Percentiles rank a stretch among this genome's conserved stretches.
These are phyloP conservation scores for Scheffersomyces titani DNA, from an alignment of 1,139 yeast genomes.

Conservation along the genomic window DNA sequence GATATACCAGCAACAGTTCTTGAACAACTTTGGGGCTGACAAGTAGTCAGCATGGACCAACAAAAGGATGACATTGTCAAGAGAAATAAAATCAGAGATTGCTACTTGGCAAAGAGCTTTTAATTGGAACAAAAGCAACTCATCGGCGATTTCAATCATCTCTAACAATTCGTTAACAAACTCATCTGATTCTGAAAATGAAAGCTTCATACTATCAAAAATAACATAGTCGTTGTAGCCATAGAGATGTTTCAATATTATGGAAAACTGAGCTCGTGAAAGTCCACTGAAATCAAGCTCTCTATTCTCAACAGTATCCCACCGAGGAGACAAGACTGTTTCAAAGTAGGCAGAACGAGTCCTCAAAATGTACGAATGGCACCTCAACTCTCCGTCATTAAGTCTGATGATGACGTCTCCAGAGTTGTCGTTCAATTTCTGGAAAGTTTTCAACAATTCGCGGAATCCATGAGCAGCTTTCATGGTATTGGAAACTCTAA, in stretches of 20 bases:
- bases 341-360: constrained; percentile 67
- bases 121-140: constrained; percentile 59
- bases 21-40: constrained; percentile 56
- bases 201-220: constrained; percentile 37
- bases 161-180: constrained; percentile 60
- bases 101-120: constrained; percentile 63
- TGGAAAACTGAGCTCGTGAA: constrained; percentile 42
- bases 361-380: constrained; percentile 54
- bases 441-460: not conserved
- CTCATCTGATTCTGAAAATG: constrained; percentile 34
- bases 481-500: constrained; percentile 15
- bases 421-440: constrained; percentile 8
- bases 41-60: constrained; percentile 55
- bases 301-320: constrained; percentile 38
- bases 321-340: constrained; percentile 54
- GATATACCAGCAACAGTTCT: constrained; percentile 67
- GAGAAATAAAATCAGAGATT: constrained; percentile 57
- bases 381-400: constrained; percentile 39
- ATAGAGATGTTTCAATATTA: constrained; percentile 57
- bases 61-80: constrained; percentile 62
- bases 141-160: constrained; percentile 64
- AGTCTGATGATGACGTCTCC: constrained; percentile 29
- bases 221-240: constrained; percentile 51
- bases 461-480: not conserved
- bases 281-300: constrained; percentile 49